These are phyloP conservation scores for Cyberlindnera saturnus DNA, from an alignment of 805 yeast species.

Conservation along the genomic window DNA sequence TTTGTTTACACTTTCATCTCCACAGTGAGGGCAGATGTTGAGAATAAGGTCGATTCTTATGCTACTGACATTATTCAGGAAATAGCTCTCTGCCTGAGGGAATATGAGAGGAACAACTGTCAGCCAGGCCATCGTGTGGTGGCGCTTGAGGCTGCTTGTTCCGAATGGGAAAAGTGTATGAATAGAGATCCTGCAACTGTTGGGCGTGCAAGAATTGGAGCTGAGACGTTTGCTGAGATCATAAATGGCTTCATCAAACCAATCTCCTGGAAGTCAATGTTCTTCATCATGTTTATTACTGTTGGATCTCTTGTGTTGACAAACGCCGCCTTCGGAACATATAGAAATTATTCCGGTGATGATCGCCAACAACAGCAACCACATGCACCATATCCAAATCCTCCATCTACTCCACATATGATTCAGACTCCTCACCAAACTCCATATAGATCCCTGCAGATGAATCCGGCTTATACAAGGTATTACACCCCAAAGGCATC, in stretches of 20 bases:
- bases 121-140: conserved; percentile 61
- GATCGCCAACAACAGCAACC: conserved; percentile 4
- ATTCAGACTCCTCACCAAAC: conserved; percentile 18
- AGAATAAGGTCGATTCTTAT: conserved; percentile 58
- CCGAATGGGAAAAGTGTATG: conserved; percentile 78
- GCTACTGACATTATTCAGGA: conserved; percentile 55
- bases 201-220: conserved; percentile 67
- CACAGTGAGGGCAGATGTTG: conserved; percentile 64
- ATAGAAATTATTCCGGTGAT: conserved; percentile 24
- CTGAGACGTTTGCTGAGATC: conserved; percentile 78
- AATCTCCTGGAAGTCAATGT: conserved; percentile 62
- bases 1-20: conserved; percentile 43
- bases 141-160: conserved; percentile 64
- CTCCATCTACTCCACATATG: conserved; percentile 14
- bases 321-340: conserved; percentile 43
- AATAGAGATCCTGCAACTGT: conserved; percentile 62
- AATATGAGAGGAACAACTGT: conserved; percentile 71
- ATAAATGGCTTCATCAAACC: conserved; percentile 70
- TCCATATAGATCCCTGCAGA: conserved; percentile 15
- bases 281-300: conserved; percentile 38
- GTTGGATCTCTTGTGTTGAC: conserved; percentile 49
- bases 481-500: conserved; percentile 20
- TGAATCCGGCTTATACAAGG: conserved; percentile 17
- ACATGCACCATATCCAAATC: background rate
- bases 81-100: conserved; percentile 61